Percentiles rank a stretch among this genome's conserved stretches.
phyloP scores from a whole-genome alignment of 1,284 basidiomycete species.

The Lentinus polychrous region DNA sequence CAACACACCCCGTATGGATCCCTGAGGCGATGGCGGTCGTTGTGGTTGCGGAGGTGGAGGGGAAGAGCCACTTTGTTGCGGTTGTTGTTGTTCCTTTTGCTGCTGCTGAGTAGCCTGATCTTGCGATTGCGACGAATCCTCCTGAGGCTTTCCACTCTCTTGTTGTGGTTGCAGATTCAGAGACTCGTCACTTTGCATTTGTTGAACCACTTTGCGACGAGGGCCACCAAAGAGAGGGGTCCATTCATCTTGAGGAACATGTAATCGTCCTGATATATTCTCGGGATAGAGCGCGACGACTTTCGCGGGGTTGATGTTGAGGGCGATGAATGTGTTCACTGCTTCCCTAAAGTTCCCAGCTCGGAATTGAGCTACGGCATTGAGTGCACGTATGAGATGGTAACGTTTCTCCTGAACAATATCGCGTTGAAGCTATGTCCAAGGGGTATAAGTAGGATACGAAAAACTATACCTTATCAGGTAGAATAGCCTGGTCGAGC shows the following conservation, averaged over 20 bases:
- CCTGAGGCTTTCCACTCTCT: slow-evolving; percentile 2
- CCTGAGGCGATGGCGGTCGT: slow-evolving; percentile 34
- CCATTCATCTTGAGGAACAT: slow-evolving; percentile 69
- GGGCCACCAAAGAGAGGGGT: slow-evolving; percentile 84
- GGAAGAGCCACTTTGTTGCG: slow-evolving; percentile 13
- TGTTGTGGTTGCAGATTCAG: slow-evolving; percentile 24
- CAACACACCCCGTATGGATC: slow-evolving; percentile 43
- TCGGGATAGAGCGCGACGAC: slow-evolving; percentile 88
- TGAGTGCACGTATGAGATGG: slow-evolving; percentile 57
- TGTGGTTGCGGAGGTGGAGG: slow-evolving; percentile 8
- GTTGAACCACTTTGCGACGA: slow-evolving; percentile 12
- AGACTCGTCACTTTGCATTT: slow-evolving; percentile 14
- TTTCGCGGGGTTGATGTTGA: slow-evolving; percentile 90
- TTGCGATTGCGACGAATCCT: not conserved
- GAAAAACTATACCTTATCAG: slow-evolving; percentile 53
- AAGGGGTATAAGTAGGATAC: not conserved
- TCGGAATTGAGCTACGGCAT: slow-evolving; percentile 75
- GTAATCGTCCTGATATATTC: slow-evolving; percentile 73
- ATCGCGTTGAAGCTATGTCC: not conserved
- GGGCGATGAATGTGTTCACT: slow-evolving; percentile 81
- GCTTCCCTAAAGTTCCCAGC: slow-evolving; percentile 66
- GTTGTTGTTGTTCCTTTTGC: not conserved
- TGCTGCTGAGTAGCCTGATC: not conserved
- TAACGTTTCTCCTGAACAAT: slow-evolving; percentile 42
- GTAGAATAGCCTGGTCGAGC: slow-evolving; percentile 53